These are phyloP conservation scores for Solanum rostratum DNA, from an alignment of 257 asterid genomes.

Conservation along the genomic window DNA sequence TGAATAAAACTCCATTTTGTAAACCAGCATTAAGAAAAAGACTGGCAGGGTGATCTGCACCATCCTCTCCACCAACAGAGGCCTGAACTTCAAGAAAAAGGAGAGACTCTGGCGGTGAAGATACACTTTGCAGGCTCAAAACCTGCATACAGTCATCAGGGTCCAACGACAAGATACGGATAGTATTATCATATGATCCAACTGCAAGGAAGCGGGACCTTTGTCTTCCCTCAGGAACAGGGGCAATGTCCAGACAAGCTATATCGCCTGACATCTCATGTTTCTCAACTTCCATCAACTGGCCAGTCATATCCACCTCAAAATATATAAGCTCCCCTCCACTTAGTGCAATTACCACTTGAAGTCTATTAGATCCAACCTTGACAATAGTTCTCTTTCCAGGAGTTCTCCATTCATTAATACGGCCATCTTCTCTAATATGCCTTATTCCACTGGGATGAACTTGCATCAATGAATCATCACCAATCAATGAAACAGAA, in stretches of 20 bases:
- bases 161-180: slow-evolving; percentile 85
- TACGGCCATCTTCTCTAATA: slow-evolving; percentile 97
- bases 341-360: slow-evolving; percentile 95
- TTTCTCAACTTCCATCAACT: slow-evolving; percentile 97
- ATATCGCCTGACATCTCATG: slow-evolving; percentile 99
- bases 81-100: slow-evolving; percentile 98
- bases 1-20: slow-evolving; percentile 85
- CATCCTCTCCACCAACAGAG: slow-evolving; percentile 96
- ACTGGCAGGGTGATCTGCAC: slow-evolving; percentile 99
- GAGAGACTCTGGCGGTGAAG: slow-evolving; percentile 95
- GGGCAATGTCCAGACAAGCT: slow-evolving; percentile 98
- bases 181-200: slow-evolving; percentile 95
- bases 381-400: slow-evolving; percentile 97
- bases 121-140: slow-evolving; percentile 91
- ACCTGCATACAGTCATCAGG: slow-evolving; percentile 98
- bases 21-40: slow-evolving; percentile 89
- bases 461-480: slow-evolving; percentile 98
- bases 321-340: slow-evolving; percentile 98
- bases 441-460: slow-evolving; percentile 98
- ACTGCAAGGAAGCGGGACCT: slow-evolving; percentile 98
- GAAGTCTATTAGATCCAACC: slow-evolving; percentile 95
- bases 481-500: slow-evolving; percentile 93
- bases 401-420: slow-evolving; percentile 99
- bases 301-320: slow-evolving; percentile 97
- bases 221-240: slow-evolving; percentile 98